These are phyloP conservation scores for Roridomyces roridus DNA, from an alignment of 768 basidiomycete genomes.

Conservation along the genomic window DNA sequence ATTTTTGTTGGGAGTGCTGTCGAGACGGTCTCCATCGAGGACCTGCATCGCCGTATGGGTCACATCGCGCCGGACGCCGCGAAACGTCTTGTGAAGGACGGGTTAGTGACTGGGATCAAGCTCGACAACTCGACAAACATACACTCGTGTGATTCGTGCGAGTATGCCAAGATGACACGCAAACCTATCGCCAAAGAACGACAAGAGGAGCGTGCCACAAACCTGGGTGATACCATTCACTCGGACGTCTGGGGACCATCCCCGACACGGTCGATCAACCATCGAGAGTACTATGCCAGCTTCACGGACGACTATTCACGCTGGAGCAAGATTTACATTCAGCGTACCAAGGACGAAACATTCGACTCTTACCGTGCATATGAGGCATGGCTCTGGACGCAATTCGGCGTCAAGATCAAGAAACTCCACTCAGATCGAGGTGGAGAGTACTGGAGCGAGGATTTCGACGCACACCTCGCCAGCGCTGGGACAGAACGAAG, in stretches of 20 bases:
- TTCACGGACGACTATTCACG: constrained; percentile 42
- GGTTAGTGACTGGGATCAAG: constrained; percentile 33
- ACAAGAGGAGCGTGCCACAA: constrained; percentile 14
- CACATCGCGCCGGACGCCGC: constrained; percentile 32
- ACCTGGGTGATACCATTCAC: constrained; percentile 39
- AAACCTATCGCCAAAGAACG: constrained; percentile 34
- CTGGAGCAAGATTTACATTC: constrained; percentile 29
- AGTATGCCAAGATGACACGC: constrained; percentile 34
- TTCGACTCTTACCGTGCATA: constrained; percentile 32
- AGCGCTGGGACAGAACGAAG: constrained; percentile 23
- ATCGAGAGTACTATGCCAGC: constrained; percentile 35
- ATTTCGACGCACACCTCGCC: constrained; percentile 27
- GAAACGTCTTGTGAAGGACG: constrained; percentile 30
- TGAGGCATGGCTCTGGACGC: constrained; percentile 31
- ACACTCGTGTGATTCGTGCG: constrained; percentile 37
- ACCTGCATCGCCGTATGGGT: constrained; percentile 35
- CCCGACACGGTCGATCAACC: constrained; percentile 23
- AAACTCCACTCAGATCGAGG: constrained; percentile 35
- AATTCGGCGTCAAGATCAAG: constrained; percentile 33
- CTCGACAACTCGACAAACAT: constrained; percentile 26
- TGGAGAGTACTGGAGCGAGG: constrained; percentile 33
- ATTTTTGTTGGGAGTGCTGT: constrained; percentile 1
- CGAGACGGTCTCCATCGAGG: constrained; percentile 21
- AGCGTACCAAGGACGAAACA: constrained; percentile 36
- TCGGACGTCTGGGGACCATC: constrained; percentile 45